Evolutionary conservation across 192 early-diverging fungal species (phyloP).

Genomic region (Neocallimastix lanati): DNA sequence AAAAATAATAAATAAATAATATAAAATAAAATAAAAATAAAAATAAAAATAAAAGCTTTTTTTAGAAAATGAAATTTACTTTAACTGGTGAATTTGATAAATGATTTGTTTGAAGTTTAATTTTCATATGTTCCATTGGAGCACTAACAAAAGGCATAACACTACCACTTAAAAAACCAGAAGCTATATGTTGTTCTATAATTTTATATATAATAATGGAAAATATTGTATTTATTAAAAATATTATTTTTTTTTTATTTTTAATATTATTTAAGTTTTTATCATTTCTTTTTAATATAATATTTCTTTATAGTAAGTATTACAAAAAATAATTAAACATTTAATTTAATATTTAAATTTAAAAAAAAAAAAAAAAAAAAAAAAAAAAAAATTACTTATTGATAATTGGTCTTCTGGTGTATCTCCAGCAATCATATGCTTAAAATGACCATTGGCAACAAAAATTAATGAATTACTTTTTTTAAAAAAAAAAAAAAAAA

Average conservation of each 20-base stretch:
- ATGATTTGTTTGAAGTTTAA: constrained; percentile 36
- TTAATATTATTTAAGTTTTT: no score
- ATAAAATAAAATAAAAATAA: no score
- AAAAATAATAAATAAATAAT: no score
- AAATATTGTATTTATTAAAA: no score
- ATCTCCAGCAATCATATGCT: constrained; percentile 26
- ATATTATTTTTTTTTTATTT: no score
- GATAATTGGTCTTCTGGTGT: constrained; percentile 15
- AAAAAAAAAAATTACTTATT: constrained; percentile 15
- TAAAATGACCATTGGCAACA: constrained; percentile 39
- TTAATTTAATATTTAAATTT: not conserved
- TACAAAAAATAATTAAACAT: no score
- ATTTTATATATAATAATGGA: not conserved
- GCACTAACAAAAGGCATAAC: constrained; percentile 53
- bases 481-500: no score
- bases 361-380: not conserved
- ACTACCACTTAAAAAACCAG: constrained; percentile 40
- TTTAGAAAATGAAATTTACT: no score
- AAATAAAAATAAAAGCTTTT: no score
- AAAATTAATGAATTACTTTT: constrained; percentile 51
- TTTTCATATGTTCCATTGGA: constrained; percentile 49
- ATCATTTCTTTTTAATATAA: not conserved
- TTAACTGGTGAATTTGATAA: no score
- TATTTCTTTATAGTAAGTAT: no score
- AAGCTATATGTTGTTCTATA: constrained; percentile 26